Percentiles rank a stretch among this genome's conserved stretches.
phyloP scores from a whole-genome alignment of 2,329 filamentous ascomycete species.

The Orbilia quercus region DNA sequence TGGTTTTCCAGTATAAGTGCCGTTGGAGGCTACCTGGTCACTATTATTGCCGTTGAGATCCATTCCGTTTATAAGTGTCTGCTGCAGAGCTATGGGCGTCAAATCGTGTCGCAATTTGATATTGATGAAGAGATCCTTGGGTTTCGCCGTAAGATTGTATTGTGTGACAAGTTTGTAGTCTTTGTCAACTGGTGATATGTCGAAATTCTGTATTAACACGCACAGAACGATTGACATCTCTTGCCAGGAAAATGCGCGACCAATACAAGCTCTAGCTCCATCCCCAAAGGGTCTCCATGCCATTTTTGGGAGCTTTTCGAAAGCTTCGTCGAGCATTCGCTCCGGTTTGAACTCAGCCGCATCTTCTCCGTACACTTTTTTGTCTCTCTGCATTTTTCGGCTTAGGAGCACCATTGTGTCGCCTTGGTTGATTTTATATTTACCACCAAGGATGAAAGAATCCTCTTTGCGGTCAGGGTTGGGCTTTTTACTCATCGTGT shows the following conservation, averaged over 20 bases:
- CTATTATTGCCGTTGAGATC: slow-evolving; percentile 29
- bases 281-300: slow-evolving; percentile 81
- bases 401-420: slow-evolving; percentile 68
- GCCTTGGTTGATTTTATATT: slow-evolving; percentile 70
- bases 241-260: slow-evolving; percentile 79
- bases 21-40: slow-evolving; percentile 20
- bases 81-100: slow-evolving; percentile 65
- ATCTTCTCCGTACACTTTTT: slow-evolving; percentile 73
- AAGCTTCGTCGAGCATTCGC: slow-evolving; percentile 76
- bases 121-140: slow-evolving; percentile 72
- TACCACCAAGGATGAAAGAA: slow-evolving; percentile 68
- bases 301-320: slow-evolving; percentile 72
- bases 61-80: slow-evolving; percentile 58
- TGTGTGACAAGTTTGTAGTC: slow-evolving; percentile 70
- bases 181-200: slow-evolving; percentile 73
- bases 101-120: slow-evolving; percentile 68
- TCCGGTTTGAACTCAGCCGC: slow-evolving; percentile 76
- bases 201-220: slow-evolving; percentile 77
- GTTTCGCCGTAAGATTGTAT: slow-evolving; percentile 72
- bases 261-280: slow-evolving; percentile 77
- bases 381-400: slow-evolving; percentile 71
- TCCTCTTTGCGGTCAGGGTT: slow-evolving; percentile 67
- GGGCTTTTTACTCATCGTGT: slow-evolving; percentile 69
- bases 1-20: slow-evolving; percentile 61
- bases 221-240: slow-evolving; percentile 73